Evolutionary conservation across 331 rosid genomes (phyloP).

Genomic region (Quercus lobata): DNA sequence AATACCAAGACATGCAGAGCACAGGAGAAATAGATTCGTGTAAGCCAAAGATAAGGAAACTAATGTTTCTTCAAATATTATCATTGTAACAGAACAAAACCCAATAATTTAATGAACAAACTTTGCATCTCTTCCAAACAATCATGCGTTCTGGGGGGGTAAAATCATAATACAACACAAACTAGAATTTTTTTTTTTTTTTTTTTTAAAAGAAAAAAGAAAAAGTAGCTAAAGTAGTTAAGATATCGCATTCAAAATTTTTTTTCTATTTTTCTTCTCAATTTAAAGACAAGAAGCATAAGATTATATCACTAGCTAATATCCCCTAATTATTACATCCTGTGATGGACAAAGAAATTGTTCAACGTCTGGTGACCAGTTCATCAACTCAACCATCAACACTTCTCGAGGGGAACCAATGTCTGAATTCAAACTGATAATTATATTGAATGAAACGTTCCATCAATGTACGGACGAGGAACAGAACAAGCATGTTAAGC

Average conservation of each 20-base stretch:
- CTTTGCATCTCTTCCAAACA: conserved; percentile 21
- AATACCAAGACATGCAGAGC: neutral
- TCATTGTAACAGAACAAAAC: conserved; percentile 22
- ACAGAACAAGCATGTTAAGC: conserved; percentile 18
- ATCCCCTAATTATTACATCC: conserved; percentile 37
- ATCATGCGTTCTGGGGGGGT: conserved; percentile 5
- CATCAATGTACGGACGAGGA: conserved; percentile 21
- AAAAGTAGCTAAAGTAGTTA: neutral
- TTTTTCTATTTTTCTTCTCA: conserved; percentile 9
- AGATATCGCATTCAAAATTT: conserved; percentile 16
- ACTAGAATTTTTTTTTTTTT: neutral
- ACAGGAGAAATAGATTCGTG: neutral
- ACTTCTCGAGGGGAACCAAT: conserved; percentile 9
- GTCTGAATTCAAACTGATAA: conserved; percentile 21
- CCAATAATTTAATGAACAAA: conserved; percentile 15
- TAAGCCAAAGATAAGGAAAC: neutral
- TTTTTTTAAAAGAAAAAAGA: neutral
- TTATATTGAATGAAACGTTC: conserved; percentile 25
- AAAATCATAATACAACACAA: conserved; percentile 24
- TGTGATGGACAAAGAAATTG: conserved; percentile 26
- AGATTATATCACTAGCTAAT: conserved; percentile 25
- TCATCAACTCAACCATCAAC: conserved; percentile 25
- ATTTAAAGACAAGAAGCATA: conserved; percentile 19
- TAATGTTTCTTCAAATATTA: conserved; percentile 4
- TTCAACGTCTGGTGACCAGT: conserved; percentile 15